These are phyloP conservation scores for Microbotryomycetes sp. DNA, from an alignment of 1,284 basidiomycete species.

Conservation along the genomic window DNA sequence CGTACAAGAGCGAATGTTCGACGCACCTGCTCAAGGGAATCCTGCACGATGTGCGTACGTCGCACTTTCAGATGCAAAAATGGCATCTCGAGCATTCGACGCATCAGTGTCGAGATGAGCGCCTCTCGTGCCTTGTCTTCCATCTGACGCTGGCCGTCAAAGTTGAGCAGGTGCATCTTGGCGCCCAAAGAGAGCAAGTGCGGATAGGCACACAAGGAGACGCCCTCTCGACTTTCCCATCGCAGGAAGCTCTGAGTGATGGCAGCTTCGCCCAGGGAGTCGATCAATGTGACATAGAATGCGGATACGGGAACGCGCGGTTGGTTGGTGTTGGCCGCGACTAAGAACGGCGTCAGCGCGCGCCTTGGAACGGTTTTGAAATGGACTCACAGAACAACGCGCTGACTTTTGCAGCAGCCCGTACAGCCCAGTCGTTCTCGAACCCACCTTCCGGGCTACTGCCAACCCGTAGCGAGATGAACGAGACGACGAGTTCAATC, in stretches of 20 bases:
- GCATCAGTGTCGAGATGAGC: constrained; percentile 20
- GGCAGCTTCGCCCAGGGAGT: constrained; percentile 21
- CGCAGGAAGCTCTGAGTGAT: constrained; percentile 18
- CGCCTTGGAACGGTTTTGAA: not conserved
- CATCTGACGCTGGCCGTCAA: constrained; percentile 33
- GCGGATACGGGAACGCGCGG: constrained; percentile 11
- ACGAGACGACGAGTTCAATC: constrained; percentile 12
- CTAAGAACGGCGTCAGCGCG: not conserved
- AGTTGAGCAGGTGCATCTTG: constrained; percentile 32
- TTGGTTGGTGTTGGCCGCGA: not conserved
- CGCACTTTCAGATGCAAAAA: constrained; percentile 28
- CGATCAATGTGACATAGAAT: constrained; percentile 31
- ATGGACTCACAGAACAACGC: constrained; percentile 37
- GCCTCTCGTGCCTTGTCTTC: constrained; percentile 27
- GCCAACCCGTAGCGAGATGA: constrained; percentile 4
- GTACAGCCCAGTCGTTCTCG: constrained; percentile 14
- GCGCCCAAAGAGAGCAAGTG: constrained; percentile 33
- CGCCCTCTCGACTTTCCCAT: constrained; percentile 20
- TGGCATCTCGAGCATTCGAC: constrained; percentile 18
- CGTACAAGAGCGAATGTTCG: not conserved
- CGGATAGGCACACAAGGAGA: constrained; percentile 35
- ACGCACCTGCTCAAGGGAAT: constrained; percentile 30
- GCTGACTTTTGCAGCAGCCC: constrained; percentile 7
- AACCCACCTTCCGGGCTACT: not conserved
- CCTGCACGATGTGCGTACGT: constrained; percentile 30